A percentile compares a stretch with the other conserved stretches of the same genome.
Evolutionary conservation across 2,329 filamentous ascomycete species (phyloP).

Genomic region (Alternaria triticina): DNA sequence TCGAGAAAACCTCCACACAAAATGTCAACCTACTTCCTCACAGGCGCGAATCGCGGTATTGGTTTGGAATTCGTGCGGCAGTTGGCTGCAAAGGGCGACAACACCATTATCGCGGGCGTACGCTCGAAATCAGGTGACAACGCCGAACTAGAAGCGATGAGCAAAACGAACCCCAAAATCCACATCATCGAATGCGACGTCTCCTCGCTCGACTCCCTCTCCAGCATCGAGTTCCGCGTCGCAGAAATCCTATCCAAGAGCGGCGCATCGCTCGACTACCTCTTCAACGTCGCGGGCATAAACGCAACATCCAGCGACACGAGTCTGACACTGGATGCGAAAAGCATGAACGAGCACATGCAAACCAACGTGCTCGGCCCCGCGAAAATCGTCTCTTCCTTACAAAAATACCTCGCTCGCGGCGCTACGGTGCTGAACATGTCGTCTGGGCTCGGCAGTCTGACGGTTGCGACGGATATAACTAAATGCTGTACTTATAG

Average conservation of each 20-base stretch:
- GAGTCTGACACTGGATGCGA: constrained; percentile 48
- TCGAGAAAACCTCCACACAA: not conserved
- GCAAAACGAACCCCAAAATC: constrained; percentile 27
- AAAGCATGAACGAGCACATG: constrained; percentile 51
- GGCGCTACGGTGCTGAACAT: constrained; percentile 46
- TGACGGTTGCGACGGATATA: constrained; percentile 38
- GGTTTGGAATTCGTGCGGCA: constrained; percentile 42
- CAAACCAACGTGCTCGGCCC: constrained; percentile 57
- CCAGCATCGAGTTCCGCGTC: constrained; percentile 46
- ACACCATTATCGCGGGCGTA: constrained; percentile 50
- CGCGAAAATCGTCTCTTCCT: constrained; percentile 52
- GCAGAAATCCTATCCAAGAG: constrained; percentile 41
- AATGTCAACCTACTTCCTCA: constrained; percentile 45
- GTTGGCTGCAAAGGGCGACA: constrained; percentile 35
- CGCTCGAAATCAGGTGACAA: constrained; percentile 44
- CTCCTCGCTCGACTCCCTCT: constrained; percentile 35
- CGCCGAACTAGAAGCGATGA: constrained; percentile 35
- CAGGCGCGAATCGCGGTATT: constrained; percentile 41
- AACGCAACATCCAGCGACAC: constrained; percentile 48
- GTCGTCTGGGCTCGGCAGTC: constrained; percentile 41
- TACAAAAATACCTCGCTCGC: constrained; percentile 40
- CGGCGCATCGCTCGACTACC: constrained; percentile 49
- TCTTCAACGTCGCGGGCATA: constrained; percentile 54
- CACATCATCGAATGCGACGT: constrained; percentile 54
- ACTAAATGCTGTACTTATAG: constrained; percentile 50